Evolutionary conservation across 345 rosid species (phyloP).

Genomic region (Rhizophora mangle): DNA sequence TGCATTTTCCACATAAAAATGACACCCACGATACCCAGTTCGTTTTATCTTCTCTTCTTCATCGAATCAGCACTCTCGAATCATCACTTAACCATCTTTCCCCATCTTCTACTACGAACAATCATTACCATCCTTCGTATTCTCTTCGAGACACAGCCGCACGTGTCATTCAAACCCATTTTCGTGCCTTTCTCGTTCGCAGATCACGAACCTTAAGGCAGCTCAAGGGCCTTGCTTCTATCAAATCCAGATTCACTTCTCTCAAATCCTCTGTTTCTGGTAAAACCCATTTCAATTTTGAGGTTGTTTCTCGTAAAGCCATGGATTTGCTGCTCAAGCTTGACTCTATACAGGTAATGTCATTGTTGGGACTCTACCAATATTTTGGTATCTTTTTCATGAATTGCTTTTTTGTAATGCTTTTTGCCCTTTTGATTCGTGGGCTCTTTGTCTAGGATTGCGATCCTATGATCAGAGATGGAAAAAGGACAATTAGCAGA

Average conservation of each 20-base stretch:
- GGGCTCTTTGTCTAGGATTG: constrained; percentile 38
- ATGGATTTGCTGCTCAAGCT: constrained; percentile 61
- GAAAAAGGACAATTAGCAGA: constrained; percentile 65
- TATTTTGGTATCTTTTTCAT: too few relatives aligned
- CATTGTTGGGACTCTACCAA: neutral
- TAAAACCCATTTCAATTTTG: constrained; percentile 43
- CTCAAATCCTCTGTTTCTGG: constrained; percentile 61
- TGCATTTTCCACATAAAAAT: constrained; percentile 10
- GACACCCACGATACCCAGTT: constrained; percentile 23
- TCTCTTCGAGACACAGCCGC: constrained; percentile 73
- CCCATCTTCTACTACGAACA: constrained; percentile 14
- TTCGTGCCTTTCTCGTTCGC: constrained; percentile 65
- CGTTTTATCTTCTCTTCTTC: constrained; percentile 39
- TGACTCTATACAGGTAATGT: constrained; percentile 72
- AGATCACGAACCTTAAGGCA: constrained; percentile 78
- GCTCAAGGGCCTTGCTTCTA: constrained; percentile 67
- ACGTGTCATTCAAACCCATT: constrained; percentile 73
- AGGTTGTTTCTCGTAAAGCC: constrained; percentile 49
- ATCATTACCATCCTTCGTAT: constrained; percentile 14
- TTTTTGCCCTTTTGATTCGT: neutral
- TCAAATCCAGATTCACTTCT: constrained; percentile 58
- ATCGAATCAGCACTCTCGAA: constrained; percentile 53
- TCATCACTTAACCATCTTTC: constrained; percentile 40
- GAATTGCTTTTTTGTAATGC: neutral
- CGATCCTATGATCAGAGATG: constrained; percentile 75